Conservation (phyloP, 192 early-diverging fungal species). For the Podila minutissima region DNA sequence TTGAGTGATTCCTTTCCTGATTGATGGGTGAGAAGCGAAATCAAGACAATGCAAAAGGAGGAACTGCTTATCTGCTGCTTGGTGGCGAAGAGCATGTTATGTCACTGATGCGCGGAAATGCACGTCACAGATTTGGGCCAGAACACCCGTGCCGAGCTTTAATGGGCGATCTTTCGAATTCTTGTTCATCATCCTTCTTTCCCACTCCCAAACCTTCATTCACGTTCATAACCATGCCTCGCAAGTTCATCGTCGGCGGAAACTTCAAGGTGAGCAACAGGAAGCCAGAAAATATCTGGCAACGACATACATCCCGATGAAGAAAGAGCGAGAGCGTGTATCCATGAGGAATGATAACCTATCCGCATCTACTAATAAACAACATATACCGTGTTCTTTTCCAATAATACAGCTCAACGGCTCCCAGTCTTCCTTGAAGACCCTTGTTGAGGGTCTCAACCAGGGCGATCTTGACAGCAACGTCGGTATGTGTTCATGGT, state of each 20-base stretch:
- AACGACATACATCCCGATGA: too few species aligned
- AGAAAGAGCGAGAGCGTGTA: too few species aligned
- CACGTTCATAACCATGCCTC: slow-evolving; percentile 64
- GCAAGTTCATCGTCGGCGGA: slow-evolving; percentile 89
- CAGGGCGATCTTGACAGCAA: slow-evolving; percentile 65
- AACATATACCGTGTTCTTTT: not conserved
- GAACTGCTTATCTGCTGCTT: not conserved
- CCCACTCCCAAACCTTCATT: not conserved
- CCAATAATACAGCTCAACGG: slow-evolving; percentile 88
- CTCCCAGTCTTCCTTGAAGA: slow-evolving; percentile 74
- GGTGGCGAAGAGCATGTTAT: too few species aligned
- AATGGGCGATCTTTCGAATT: not conserved
- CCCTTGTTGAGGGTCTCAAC: slow-evolving; percentile 84
- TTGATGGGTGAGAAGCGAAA: not conserved
- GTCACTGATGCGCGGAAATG: too few species aligned
- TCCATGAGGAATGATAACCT: too few species aligned
- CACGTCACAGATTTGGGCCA: not conserved
- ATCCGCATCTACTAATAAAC: too few species aligned
- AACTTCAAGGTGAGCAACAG: slow-evolving; percentile 43
- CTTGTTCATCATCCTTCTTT: not conserved
- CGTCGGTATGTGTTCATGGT: slow-evolving; percentile 67
- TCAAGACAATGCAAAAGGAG: not conserved
- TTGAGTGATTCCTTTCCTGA: not conserved
- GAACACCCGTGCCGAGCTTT: not conserved
- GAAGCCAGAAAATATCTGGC: too few species aligned